Evolutionary conservation across 768 basidiomycete species (phyloP).

Genomic region (Punctularia strigosozonata): DNA sequence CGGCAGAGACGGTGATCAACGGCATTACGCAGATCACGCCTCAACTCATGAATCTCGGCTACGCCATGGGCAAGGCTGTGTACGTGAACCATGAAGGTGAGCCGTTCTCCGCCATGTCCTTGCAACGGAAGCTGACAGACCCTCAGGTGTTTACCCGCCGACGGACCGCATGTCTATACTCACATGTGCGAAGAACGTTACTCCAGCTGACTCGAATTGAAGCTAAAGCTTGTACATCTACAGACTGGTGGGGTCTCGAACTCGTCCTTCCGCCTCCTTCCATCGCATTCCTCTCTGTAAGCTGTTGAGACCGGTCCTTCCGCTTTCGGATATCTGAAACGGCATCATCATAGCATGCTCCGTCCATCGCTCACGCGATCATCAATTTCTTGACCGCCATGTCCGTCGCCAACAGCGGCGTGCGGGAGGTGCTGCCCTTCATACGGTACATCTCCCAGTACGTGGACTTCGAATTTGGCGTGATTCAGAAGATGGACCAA

Average conservation of each 20-base stretch:
- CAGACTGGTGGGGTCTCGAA: conserved; percentile 91
- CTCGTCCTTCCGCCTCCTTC: conserved; percentile 64
- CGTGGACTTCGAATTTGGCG: conserved; percentile 61
- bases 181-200: conserved; percentile 21
- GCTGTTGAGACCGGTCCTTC: conserved; percentile 12
- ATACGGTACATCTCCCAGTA: conserved; percentile 75
- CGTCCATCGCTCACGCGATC: conserved; percentile 49
- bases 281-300: conserved; percentile 43
- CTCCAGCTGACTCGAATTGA: conserved; percentile 1
- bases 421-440: conserved; percentile 75
- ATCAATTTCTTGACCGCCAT: conserved; percentile 71
- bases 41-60: conserved; percentile 67
- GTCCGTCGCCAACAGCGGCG: conserved; percentile 57
- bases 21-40: conserved; percentile 67
- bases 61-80: conserved; percentile 56
- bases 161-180: conserved; percentile 67
- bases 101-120: conserved; percentile 4
- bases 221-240: too few relatives aligned
- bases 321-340: neutral
- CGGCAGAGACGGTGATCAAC: conserved; percentile 55
- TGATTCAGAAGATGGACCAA: conserved; percentile 49
- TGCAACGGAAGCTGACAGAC: conserved; percentile 1
- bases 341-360: conserved; percentile 29
- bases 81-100: conserved; percentile 55
- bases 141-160: conserved; percentile 54